A percentile compares a stretch with the other conserved stretches of the same genome.
Evolutionary conservation across 495 filamentous ascomycete genomes (phyloP).

Genomic region (Aspergillus taichungensis): DNA sequence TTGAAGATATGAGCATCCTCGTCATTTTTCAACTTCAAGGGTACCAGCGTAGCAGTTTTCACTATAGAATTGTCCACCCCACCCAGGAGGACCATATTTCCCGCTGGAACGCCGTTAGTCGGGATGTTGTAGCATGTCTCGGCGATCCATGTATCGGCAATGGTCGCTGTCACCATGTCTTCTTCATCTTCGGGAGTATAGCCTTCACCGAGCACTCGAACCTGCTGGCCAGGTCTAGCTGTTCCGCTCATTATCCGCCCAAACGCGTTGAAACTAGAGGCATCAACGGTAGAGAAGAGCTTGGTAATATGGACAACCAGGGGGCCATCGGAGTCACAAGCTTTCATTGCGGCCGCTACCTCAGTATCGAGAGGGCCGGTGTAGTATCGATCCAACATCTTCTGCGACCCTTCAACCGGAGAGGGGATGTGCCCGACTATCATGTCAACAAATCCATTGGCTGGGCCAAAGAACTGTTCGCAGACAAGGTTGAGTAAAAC

Average conservation of each 20-base stretch:
- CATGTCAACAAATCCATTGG: constrained; percentile 93
- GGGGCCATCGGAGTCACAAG: constrained; percentile 83
- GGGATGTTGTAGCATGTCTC: constrained; percentile 89
- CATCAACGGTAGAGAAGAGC: constrained; percentile 81
- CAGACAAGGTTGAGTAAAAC: constrained; percentile 83
- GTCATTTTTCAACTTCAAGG: constrained; percentile 66
- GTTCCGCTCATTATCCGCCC: constrained; percentile 92
- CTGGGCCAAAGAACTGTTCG: constrained; percentile 87
- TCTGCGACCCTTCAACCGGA: constrained; percentile 67
- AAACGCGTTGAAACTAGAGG: constrained; percentile 77
- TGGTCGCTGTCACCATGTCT: constrained; percentile 88
- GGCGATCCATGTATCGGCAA: constrained; percentile 84
- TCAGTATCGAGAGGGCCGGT: constrained; percentile 91
- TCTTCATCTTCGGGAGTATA: constrained; percentile 98
- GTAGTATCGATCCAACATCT: constrained; percentile 76
- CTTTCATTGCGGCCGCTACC: constrained; percentile 66
- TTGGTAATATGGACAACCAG: constrained; percentile 88
- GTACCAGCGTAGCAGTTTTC: constrained; percentile 93
- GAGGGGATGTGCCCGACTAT: constrained; percentile 84
- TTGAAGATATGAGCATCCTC: constrained; percentile 94
- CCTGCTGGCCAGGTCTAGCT: constrained; percentile 68
- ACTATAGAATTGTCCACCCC: constrained; percentile 98
- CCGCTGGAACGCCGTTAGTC: constrained; percentile 84
- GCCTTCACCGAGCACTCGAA: constrained; percentile 88
- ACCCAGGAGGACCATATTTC: constrained; percentile 85